Base-by-base conservation (phyloP, 176 grass and related monocot genomes). In the Oryza brachyantha region DNA sequence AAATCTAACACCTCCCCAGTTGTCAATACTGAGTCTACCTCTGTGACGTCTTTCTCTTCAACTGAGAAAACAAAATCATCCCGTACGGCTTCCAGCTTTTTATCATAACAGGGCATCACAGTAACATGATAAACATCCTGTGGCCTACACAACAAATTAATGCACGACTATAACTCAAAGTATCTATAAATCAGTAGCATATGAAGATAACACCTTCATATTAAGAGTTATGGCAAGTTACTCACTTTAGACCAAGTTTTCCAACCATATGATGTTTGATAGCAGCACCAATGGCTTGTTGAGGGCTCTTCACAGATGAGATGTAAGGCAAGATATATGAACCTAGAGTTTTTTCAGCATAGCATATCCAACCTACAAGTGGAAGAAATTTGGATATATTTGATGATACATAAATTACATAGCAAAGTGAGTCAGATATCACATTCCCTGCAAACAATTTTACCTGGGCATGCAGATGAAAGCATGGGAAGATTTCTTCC, bases 311-410 rank as follows among this genome's bases (percentile, higher is more conserved):
- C 61, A 98, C 96, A 81, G 96, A 87, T 78, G 96, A 98, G 72
- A 98, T 91, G 74, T 93, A 93, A 57, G 96, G 96, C 54, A 98
- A 86, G 28, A 98, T 89, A 83, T 90, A 98, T 79, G 96, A 94
- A 76, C 96, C 96, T 64, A 98, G 96, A 50, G 96, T 94, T 46
- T 98, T 98, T 89, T 98, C 96, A 68, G 96, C 96, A 93, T 98
- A 98, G 71, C 96, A 98, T 71, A 98, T 89, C 96, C 96, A 98
- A 72, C 96, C 96, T 98, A 75, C 21, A 75, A 70, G 69, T 29
- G 52, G 19, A 87, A 72, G 19, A 68, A 13, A 74, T 26, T 35
- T 7, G 40, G 25, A 28, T 65, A 38, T 73, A 50, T 29, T 48
- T 60, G 52, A 50, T 16, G 7, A 38, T 57, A 75, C 10, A 31